These are phyloP conservation scores for Didymella glomerata DNA, from an alignment of 2,329 filamentous ascomycete genomes.

Conservation along the genomic window DNA sequence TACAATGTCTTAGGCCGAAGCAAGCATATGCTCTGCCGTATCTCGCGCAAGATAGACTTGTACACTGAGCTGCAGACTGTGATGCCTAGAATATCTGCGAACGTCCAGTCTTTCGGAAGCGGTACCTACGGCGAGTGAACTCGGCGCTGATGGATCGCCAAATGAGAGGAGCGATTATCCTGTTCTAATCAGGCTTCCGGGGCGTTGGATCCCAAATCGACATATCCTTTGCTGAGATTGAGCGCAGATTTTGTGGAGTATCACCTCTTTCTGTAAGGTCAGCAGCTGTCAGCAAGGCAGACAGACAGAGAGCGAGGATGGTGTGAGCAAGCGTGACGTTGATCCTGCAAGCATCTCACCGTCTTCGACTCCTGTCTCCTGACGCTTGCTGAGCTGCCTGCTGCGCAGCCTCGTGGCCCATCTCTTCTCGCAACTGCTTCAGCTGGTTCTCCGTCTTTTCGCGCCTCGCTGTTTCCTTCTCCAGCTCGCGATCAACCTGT, in stretches of 20 bases:
- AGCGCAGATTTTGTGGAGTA: neutral
- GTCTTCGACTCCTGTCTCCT: constrained; percentile 47
- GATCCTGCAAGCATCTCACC: constrained; percentile 30
- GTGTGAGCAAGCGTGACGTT: neutral
- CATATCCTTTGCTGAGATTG: neutral
- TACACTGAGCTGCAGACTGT: neutral
- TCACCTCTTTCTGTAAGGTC: neutral
- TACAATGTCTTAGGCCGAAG: neutral
- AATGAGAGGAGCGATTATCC: neutral
- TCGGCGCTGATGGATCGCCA: neutral
- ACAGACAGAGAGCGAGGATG: neutral
- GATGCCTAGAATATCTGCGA: neutral
- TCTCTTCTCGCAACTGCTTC: constrained; percentile 41
- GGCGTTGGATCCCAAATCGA: neutral
- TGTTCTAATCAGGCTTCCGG: neutral
- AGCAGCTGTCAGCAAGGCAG: neutral
- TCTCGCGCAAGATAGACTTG: neutral
- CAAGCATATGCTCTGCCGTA: neutral
- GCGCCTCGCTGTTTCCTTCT: constrained; percentile 42
- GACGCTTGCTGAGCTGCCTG: constrained; percentile 51
- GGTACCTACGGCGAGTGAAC: neutral
- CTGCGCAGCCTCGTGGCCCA: constrained; percentile 49
- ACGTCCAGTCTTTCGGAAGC: neutral
- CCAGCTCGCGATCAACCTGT: constrained; percentile 45
- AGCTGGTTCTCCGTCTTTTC: constrained; percentile 45